Percentiles rank a stretch among this genome's conserved stretches.
These are phyloP conservation scores for Vigna radiata DNA, from an alignment of 306 rosid genomes.

Conservation along the genomic window DNA sequence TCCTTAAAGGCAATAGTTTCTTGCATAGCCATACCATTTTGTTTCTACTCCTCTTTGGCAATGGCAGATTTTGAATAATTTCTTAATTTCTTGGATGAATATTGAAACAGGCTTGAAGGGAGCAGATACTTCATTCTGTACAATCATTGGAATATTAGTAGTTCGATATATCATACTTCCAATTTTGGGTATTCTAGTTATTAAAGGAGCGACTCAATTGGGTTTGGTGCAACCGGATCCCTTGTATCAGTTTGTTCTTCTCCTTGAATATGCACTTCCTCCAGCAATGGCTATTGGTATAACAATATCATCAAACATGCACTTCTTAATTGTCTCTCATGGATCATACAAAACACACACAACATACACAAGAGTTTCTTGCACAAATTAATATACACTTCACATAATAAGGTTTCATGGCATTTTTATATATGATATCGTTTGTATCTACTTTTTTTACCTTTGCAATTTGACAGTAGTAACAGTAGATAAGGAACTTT, in stretches of 20 bases:
- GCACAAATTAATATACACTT: no score
- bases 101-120: conserved; percentile 70
- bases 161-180: conserved; percentile 72
- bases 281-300: conserved; percentile 85
- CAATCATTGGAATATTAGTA: conserved; percentile 57
- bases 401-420: background rate
- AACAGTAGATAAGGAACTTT: no score
- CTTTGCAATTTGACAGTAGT: background rate
- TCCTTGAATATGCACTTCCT: conserved; percentile 80
- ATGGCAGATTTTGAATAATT: background rate
- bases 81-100: conserved; percentile 12
- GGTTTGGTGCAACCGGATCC: conserved; percentile 75
- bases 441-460: background rate
- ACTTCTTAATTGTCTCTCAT: background rate
- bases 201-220: conserved; percentile 60
- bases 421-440: background rate
- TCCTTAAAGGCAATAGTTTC: conserved; percentile 62
- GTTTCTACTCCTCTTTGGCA: background rate
- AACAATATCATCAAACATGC: background rate
- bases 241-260: conserved; percentile 78
- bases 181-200: conserved; percentile 57
- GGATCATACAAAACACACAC: background rate
- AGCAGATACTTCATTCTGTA: conserved; percentile 50
- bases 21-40: background rate
- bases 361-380: no score